A percentile compares a stretch with the other conserved stretches of the same genome.
Conservation (phyloP, 1,139 yeast species). For the Suhomyces atakaporum region DNA sequence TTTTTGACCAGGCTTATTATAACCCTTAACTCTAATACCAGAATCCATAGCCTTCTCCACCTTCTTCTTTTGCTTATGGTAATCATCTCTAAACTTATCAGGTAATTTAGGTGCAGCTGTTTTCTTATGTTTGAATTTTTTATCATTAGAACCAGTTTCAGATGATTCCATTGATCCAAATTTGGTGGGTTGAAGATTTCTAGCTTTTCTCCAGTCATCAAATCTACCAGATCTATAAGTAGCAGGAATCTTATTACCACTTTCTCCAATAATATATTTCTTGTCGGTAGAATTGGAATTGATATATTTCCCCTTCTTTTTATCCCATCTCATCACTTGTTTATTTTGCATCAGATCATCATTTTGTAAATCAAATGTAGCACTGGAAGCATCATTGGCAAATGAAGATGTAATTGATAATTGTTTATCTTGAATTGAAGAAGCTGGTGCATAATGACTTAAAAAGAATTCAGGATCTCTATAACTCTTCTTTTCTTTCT, state of each 20-base stretch:
- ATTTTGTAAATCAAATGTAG: conserved; percentile 79
- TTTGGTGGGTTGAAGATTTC: conserved; percentile 53
- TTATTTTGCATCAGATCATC: conserved; percentile 73
- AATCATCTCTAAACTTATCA: conserved; percentile 87
- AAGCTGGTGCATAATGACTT: conserved; percentile 86
- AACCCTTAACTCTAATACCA: conserved; percentile 78
- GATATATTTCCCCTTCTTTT: conserved; percentile 87
- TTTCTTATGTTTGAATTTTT: conserved; percentile 72
- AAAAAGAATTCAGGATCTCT: conserved; percentile 84
- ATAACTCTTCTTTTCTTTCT: conserved; percentile 45
- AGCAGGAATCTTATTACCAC: conserved; percentile 93
- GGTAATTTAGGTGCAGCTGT: conserved; percentile 84
- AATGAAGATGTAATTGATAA: conserved; percentile 63
- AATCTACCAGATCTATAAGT: conserved; percentile 87
- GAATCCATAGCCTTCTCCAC: conserved; percentile 77
- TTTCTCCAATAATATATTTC: conserved; percentile 90
- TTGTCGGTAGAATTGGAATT: conserved; percentile 78
- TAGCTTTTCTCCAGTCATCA: conserved; percentile 84
- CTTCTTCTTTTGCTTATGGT: conserved; percentile 77
- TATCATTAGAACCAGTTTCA: conserved; percentile 29
- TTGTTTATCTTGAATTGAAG: conserved; percentile 83
- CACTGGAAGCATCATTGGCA: conserved; percentile 79
- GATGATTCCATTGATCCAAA: conserved; percentile 56
- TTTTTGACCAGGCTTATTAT: conserved; percentile 47
- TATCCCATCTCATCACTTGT: conserved; percentile 90